Evolutionary conservation across 1,284 basidiomycete species (phyloP).

Genomic region (Irpex sp.): DNA sequence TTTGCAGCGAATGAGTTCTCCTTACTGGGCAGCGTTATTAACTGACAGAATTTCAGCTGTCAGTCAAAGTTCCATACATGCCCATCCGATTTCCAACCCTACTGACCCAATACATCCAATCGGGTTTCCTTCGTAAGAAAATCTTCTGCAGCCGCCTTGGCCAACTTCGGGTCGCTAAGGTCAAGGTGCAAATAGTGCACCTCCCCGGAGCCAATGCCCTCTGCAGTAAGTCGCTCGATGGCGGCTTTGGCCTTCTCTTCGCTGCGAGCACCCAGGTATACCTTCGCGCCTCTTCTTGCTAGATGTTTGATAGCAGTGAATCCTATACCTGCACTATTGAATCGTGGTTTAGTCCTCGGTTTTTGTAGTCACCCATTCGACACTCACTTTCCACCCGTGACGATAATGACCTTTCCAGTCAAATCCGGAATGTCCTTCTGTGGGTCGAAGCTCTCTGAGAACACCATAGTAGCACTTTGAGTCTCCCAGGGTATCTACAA

Average conservation of each 20-base stretch:
- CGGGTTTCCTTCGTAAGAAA: conserved; percentile 41
- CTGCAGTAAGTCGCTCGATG: conserved; percentile 29
- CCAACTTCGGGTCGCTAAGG: conserved; percentile 36
- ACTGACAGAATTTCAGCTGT: conserved; percentile 21
- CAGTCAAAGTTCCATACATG: background rate
- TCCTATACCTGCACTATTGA: conserved; percentile 31
- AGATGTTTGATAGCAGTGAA: conserved; percentile 31
- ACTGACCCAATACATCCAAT: conserved; percentile 38
- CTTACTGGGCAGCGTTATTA: conserved; percentile 44
- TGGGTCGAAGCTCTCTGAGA: conserved; percentile 19
- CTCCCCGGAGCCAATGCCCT: conserved; percentile 30
- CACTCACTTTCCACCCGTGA: conserved; percentile 37
- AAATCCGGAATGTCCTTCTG: conserved; percentile 30
- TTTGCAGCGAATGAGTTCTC: too few relatives aligned
- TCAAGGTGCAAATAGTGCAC: conserved; percentile 45
- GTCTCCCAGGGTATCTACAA: too few relatives aligned
- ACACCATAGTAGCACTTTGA: background rate
- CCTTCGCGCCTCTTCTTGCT: conserved; percentile 32
- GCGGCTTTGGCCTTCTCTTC: conserved; percentile 34
- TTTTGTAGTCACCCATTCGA: too few relatives aligned
- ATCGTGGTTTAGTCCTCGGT: too few relatives aligned
- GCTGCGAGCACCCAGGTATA: conserved; percentile 33
- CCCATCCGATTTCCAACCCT: background rate
- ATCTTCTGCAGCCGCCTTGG: conserved; percentile 39
- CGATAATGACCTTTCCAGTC: conserved; percentile 33